These are phyloP conservation scores for Kluyveromyces siamensis DNA, from an alignment of 805 yeast genomes.

Conservation along the genomic window DNA sequence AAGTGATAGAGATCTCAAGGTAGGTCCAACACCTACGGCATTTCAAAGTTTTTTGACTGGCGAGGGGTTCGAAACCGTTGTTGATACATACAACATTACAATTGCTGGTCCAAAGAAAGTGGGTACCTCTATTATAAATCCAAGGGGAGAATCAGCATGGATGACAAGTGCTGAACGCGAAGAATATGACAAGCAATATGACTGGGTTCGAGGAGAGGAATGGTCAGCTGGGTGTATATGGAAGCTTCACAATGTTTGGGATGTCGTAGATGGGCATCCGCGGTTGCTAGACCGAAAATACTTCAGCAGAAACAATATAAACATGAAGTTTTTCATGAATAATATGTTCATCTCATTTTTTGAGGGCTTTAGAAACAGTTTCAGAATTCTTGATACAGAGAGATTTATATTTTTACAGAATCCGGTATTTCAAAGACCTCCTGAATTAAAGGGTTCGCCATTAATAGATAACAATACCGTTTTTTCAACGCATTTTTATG, in stretches of 20 bases:
- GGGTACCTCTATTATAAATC: conserved; percentile 51
- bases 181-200: conserved; percentile 48
- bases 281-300: conserved; percentile 40
- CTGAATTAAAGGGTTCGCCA: conserved; percentile 43
- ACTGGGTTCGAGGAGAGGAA: conserved; percentile 50
- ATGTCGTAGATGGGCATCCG: conserved; percentile 14
- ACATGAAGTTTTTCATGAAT: conserved; percentile 52
- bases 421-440: conserved; percentile 75
- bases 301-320: conserved; percentile 39
- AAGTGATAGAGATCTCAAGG: conserved; percentile 51
- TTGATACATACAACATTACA: conserved; percentile 63
- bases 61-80: conserved; percentile 60
- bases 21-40: conserved; percentile 79
- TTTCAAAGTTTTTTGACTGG: conserved; percentile 69
- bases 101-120: conserved; percentile 67
- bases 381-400: conserved; percentile 38
- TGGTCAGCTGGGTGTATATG: conserved; percentile 82
- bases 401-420: conserved; percentile 64
- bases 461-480: conserved; percentile 58
- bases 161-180: conserved; percentile 37
- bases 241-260: conserved; percentile 79
- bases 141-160: conserved; percentile 67
- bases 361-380: conserved; percentile 36
- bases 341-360: conserved; percentile 57
- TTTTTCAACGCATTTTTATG: conserved; percentile 86